Evolutionary conservation across 2,329 filamentous ascomycete genomes (phyloP).

Genomic region (Pseudopithomyces chartarum): DNA sequence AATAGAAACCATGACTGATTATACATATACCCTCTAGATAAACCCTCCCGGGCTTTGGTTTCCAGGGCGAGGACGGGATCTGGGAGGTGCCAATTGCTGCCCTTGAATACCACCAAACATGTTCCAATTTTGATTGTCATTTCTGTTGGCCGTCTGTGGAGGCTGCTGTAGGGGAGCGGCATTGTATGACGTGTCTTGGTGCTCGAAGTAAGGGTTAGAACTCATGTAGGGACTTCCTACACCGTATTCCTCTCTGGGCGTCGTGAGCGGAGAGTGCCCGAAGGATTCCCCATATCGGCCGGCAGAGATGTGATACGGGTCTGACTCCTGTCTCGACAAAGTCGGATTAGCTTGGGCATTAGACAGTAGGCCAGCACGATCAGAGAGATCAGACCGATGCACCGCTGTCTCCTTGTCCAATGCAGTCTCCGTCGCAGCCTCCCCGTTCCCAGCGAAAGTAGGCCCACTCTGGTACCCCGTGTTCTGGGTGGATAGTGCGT

Average conservation of each 20-base stretch:
- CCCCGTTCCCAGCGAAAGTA: conserved; percentile 31
- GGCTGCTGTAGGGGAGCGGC: conserved; percentile 1
- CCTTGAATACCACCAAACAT: conserved; percentile 27
- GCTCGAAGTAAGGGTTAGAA: conserved; percentile 21
- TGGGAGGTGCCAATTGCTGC: conserved; percentile 13
- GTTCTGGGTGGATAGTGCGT: conserved; percentile 16
- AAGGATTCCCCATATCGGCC: conserved; percentile 22
- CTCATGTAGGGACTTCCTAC: conserved; percentile 13
- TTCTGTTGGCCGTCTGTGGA: background rate
- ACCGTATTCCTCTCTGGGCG: conserved; percentile 32
- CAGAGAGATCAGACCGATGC: conserved; percentile 32
- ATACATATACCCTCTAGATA: background rate
- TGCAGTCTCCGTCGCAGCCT: conserved; percentile 16
- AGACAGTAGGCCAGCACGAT: conserved; percentile 27
- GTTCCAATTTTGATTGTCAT: conserved; percentile 25
- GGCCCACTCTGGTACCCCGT: conserved; percentile 24
- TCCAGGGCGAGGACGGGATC: conserved; percentile 6
- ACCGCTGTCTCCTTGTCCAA: conserved; percentile 16
- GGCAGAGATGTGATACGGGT: conserved; percentile 11
- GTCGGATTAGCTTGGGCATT: conserved; percentile 33
- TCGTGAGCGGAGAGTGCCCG: conserved; percentile 26
- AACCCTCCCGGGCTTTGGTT: background rate
- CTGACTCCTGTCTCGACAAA: conserved; percentile 16
- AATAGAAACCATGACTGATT: background rate
- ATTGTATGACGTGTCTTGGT: conserved; percentile 25